Conservation (phyloP, 179 eudicot genomes). For the Amaranthus tricolor region DNA sequence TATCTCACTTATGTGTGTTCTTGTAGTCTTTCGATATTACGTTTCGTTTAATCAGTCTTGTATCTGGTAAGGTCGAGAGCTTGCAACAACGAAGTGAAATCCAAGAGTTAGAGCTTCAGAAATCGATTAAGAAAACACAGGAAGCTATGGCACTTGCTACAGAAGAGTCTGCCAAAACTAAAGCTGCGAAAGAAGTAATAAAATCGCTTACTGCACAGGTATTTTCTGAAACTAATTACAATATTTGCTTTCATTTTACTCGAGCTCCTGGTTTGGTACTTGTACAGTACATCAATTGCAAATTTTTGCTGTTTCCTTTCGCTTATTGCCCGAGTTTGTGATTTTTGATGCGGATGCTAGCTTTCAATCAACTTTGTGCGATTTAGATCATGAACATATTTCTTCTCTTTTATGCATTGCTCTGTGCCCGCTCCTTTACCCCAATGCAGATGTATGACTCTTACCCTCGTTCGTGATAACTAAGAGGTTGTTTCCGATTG, state of each 20-base stretch:
- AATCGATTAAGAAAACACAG: slow-evolving; percentile 68
- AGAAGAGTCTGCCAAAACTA: slow-evolving; percentile 89
- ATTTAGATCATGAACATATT: no score
- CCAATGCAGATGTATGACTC: neutral
- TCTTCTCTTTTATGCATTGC: neutral
- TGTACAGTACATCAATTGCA: neutral
- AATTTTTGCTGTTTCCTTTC: neutral
- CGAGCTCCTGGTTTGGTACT: neutral
- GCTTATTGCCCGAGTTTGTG: neutral
- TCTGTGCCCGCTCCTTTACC: neutral
- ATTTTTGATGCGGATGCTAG: neutral
- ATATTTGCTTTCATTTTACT: neutral
- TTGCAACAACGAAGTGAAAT: slow-evolving; percentile 69
- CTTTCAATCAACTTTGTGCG: neutral
- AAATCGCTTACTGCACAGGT: slow-evolving; percentile 95
- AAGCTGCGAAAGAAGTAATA: slow-evolving; percentile 95
- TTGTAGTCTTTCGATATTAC: neutral
- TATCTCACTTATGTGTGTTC: neutral
- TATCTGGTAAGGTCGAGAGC: slow-evolving; percentile 63
- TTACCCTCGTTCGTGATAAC: no score
- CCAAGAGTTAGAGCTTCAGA: slow-evolving; percentile 76
- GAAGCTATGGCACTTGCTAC: slow-evolving; percentile 80
- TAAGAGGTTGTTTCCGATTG: no score
- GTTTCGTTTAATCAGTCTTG: slow-evolving; percentile 13
- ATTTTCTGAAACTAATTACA: slow-evolving; percentile 1